Percentiles rank a stretch among this genome's conserved stretches.
Evolutionary conservation across 2,329 filamentous ascomycete genomes (phyloP).

Genomic region (Talaromyces sp.): DNA sequence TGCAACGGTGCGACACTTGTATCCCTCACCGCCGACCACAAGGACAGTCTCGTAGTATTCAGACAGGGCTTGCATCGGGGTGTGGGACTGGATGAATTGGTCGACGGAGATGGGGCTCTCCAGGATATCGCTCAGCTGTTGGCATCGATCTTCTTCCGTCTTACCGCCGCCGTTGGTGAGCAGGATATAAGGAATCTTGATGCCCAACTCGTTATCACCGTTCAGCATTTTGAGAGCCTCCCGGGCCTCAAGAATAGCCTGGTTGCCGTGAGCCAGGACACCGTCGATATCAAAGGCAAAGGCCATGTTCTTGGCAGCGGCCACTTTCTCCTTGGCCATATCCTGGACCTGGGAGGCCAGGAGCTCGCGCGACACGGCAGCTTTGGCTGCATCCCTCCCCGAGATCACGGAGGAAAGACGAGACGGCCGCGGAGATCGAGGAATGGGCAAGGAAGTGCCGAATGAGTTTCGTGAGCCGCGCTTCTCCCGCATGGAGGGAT

Average conservation of each 20-base stretch:
- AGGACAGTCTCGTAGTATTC: constrained; percentile 74
- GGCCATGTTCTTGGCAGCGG: constrained; percentile 70
- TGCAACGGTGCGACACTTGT: constrained; percentile 67
- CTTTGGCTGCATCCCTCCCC: constrained; percentile 44
- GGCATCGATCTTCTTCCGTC: constrained; percentile 59
- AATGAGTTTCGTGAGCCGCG: constrained; percentile 71
- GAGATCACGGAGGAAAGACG: constrained; percentile 59
- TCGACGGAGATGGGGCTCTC: constrained; percentile 61
- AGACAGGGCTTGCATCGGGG: constrained; percentile 67
- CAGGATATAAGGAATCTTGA: constrained; percentile 72
- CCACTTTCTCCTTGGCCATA: constrained; percentile 60
- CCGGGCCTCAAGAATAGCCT: constrained; percentile 63
- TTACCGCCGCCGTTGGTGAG: constrained; percentile 71
- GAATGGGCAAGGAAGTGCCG: constrained; percentile 67
- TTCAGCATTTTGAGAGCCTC: constrained; percentile 65
- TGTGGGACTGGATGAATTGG: constrained; percentile 74
- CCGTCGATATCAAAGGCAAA: constrained; percentile 69
- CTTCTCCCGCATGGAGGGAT: constrained; percentile 63
- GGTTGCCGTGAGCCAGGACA: constrained; percentile 68
- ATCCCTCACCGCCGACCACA: constrained; percentile 69
- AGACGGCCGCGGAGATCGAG: constrained; percentile 63
- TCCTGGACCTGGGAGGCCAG: constrained; percentile 66
- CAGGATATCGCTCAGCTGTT: constrained; percentile 64
- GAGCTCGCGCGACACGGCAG: constrained; percentile 60
- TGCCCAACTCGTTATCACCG: constrained; percentile 70